Percentiles rank a stretch among this genome's conserved stretches.
Conservation (phyloP, 331 rosid species). For the Cydonia oblonga region DNA sequence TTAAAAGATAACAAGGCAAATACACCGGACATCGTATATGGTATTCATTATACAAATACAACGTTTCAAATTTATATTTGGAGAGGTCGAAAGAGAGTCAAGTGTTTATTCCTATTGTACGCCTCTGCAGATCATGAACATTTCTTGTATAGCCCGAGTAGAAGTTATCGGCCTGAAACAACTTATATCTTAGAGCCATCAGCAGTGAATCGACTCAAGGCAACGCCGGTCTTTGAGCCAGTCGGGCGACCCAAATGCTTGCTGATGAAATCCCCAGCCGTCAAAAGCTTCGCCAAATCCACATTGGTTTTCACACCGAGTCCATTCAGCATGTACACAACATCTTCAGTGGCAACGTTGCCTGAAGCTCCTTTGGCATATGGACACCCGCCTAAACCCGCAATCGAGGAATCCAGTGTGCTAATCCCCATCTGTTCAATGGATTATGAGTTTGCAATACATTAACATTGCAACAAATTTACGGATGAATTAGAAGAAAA, state of each 20-base stretch:
- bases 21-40: neutral
- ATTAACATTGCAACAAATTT: neutral
- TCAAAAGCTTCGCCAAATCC: conserved; percentile 60
- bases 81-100: neutral
- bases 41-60: neutral
- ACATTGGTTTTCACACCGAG: conserved; percentile 65
- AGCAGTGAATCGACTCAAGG: conserved; percentile 41
- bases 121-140: too few species aligned
- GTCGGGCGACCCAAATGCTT: conserved; percentile 56
- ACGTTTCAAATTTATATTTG: neutral
- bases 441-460: neutral
- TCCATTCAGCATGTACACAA: conserved; percentile 79
- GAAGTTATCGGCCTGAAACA: neutral
- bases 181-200: conserved; percentile 51
- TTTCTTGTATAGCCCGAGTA: neutral
- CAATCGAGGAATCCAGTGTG: conserved; percentile 60
- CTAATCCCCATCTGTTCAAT: conserved; percentile 68
- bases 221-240: conserved; percentile 62
- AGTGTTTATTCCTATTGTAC: conserved; percentile 7
- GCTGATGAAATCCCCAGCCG: conserved; percentile 73
- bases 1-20: too few species aligned
- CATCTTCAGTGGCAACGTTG: conserved; percentile 87
- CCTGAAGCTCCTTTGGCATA: conserved; percentile 93
- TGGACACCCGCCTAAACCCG: conserved; percentile 95
- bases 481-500: too few species aligned